Percentiles rank a stretch among this genome's conserved stretches.
Conservation (phyloP, 2,329 filamentous ascomycete genomes). For the Colletotrichum lindemuthianum region DNA sequence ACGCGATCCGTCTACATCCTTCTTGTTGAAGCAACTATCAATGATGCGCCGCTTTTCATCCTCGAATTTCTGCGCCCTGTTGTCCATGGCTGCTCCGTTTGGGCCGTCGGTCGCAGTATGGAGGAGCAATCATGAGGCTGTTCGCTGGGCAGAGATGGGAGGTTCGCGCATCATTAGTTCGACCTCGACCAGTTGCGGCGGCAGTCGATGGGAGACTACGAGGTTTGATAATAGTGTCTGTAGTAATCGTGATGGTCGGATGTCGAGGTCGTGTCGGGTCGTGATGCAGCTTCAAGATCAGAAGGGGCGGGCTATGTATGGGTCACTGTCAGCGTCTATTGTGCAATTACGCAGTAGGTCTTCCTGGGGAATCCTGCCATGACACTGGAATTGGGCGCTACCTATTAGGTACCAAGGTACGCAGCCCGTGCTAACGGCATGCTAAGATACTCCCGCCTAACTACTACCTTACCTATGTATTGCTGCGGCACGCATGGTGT, state of each 20-base stretch:
- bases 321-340: too few species aligned
- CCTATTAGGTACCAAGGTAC: too few species aligned
- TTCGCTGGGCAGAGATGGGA: constrained; percentile 19
- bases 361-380: too few species aligned
- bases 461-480: too few species aligned
- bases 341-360: too few species aligned
- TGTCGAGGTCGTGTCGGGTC: constrained; percentile 33
- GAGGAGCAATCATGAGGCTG: constrained; percentile 32
- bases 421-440: too few species aligned
- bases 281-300: constrained; percentile 26
- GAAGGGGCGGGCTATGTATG: constrained; percentile 11
- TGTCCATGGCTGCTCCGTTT: constrained; percentile 37
- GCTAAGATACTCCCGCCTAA: too few species aligned
- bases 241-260: constrained; percentile 18
- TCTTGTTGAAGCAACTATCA: constrained; percentile 92
- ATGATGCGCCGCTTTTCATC: constrained; percentile 96
- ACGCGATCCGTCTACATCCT: constrained; percentile 87
- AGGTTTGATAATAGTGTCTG: constrained; percentile 1
- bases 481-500: too few species aligned
- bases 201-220: constrained; percentile 5
- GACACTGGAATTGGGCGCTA: too few species aligned
- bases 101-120: constrained; percentile 30
- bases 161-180: constrained; percentile 29
- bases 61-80: constrained; percentile 85
- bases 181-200: constrained; percentile 2